A percentile compares a stretch with the other conserved stretches of the same genome.
These are phyloP conservation scores for Leptomonas pyrrhocoris DNA, from an alignment of 208 protist genomes.

Conservation along the genomic window DNA sequence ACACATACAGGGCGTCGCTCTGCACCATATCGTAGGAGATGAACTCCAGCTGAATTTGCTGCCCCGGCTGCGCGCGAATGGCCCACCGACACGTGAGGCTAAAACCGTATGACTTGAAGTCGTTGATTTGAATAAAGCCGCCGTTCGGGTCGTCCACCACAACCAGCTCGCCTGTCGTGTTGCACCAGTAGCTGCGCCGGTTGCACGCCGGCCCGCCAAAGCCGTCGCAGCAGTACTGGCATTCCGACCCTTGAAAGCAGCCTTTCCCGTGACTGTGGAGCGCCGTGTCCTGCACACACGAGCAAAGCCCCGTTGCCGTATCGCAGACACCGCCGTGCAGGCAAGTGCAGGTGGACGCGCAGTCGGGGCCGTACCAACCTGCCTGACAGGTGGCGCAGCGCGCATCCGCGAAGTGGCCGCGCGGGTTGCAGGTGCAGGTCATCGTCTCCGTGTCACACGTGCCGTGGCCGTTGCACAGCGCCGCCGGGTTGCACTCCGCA, in stretches of 20 bases:
- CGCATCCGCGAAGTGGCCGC: constrained; percentile 57
- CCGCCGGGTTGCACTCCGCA: constrained; percentile 59
- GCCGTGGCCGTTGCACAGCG: constrained; percentile 71
- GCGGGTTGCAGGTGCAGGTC: constrained; percentile 61
- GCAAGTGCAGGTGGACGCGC: constrained; percentile 67
- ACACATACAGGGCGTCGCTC: constrained; percentile 52
- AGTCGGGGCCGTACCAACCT: constrained; percentile 81
- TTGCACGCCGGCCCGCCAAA: constrained; percentile 62
- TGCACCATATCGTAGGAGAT: constrained; percentile 48
- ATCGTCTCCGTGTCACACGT: constrained; percentile 38
- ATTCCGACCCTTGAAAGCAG: constrained; percentile 66
- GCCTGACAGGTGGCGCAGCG: constrained; percentile 47
- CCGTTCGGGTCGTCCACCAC: constrained; percentile 36
- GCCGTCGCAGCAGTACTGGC: constrained; percentile 77
- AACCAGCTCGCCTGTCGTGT: constrained; percentile 42
- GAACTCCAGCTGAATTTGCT: constrained; percentile 47
- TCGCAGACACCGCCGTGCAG: constrained; percentile 62
- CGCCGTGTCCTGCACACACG: constrained; percentile 38
- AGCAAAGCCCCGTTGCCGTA: constrained; percentile 48
- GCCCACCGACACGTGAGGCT: constrained; percentile 64
- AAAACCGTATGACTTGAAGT: constrained; percentile 51
- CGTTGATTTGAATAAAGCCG: constrained; percentile 76
- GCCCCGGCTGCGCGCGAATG: constrained; percentile 39
- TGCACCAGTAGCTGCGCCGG: constrained; percentile 79
- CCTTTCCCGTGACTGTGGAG: constrained; percentile 9